Evolutionary conservation across 2,329 filamentous ascomycete genomes (phyloP).

Genomic region (Sclerotinia sclerotiorum): DNA sequence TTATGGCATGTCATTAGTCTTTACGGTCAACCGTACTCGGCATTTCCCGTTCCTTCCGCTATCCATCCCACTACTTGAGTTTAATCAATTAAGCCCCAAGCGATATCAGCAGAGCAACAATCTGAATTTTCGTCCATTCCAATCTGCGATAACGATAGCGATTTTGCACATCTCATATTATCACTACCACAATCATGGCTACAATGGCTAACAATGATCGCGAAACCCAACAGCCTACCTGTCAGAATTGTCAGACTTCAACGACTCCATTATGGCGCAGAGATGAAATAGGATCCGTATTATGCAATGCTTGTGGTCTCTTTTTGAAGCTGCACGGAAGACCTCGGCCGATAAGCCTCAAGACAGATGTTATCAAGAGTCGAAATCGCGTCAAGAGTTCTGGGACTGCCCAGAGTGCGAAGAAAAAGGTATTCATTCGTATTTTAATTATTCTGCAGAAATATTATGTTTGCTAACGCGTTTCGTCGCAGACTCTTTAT

Average conservation of each 20-base stretch:
- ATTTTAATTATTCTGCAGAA: constrained; percentile 19
- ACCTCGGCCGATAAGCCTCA: constrained; percentile 89
- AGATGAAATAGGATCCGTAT: constrained; percentile 91
- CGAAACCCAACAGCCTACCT: constrained; percentile 78
- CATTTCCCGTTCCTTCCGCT: background rate
- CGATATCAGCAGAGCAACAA: constrained; percentile 19
- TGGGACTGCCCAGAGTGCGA: constrained; percentile 71
- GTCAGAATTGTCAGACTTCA: constrained; percentile 93
- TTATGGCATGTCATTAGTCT: constrained; percentile 8
- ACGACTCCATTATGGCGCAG: constrained; percentile 96
- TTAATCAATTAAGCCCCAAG: constrained; percentile 11
- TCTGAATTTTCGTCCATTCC: constrained; percentile 24
- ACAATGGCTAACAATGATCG: constrained; percentile 51
- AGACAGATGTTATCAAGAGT: constrained; percentile 99
- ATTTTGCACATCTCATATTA: constrained; percentile 23
- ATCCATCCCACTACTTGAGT: constrained; percentile 5
- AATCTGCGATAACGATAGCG: constrained; percentile 25
- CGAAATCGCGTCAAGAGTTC: constrained; percentile 94
- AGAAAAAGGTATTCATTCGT: constrained; percentile 68
- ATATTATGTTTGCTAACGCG: constrained; percentile 34
- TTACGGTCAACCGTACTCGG: constrained; percentile 14
- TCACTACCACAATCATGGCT: constrained; percentile 42
- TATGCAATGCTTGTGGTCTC: constrained; percentile 97
- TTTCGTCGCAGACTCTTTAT: constrained; percentile 38
- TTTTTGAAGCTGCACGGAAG: constrained; percentile 97